Evolutionary conservation across 495 filamentous ascomycete species (phyloP), one percentile per base, ranked within the genome.

Genomic region (Neurospora sp.): DNA sequence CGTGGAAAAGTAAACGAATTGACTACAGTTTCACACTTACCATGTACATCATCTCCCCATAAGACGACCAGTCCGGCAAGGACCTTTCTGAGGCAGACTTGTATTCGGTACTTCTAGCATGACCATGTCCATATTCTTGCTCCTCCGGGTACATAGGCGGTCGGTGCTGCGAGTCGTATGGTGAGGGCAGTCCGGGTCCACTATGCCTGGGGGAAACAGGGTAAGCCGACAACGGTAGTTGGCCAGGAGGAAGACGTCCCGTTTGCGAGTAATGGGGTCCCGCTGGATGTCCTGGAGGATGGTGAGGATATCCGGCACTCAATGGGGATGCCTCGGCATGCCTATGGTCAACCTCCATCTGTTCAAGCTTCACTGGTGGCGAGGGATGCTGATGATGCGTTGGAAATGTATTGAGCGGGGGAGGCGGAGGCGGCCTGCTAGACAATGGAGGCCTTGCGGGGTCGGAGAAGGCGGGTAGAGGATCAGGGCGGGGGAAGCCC

Each of bases 141-240:
- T 85, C 83, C 1, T 85, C 84, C 20, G 73, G 70, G 54, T 84
- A 84, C 1, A 79, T 70, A 3, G 82, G 79, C 18, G 84, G 77
- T 23, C 82, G 75, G 14, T 35, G 54, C 40, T 78, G 76, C 66
- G 82, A 59, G 7, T 86, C 84, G 69, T 83, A 86, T 0, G 84
- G 81, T 4, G 84, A 79, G 9, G 78, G 77, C 0, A 81, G 81
- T 9, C 80, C 46, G 5, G 81, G 80, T 31, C 78, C 79, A 8
- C 73, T 78, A 12, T 83, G 76, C 37, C 82, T 75, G 5, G 85
- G 82, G 12, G 85, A 83, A 14, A 82, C 78, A 42, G 83, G 82
- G 48, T 83, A 84, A 3, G 77, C 78, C n/a, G 84, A 80, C 18
- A 87, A 74, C 4, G 85, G 84, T 20, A 80, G 73, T 70, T 83